A percentile compares a stretch with the other conserved stretches of the same genome.
phyloP scores from a whole-genome alignment of 257 asterid genomes.

The Solanum chilense region DNA sequence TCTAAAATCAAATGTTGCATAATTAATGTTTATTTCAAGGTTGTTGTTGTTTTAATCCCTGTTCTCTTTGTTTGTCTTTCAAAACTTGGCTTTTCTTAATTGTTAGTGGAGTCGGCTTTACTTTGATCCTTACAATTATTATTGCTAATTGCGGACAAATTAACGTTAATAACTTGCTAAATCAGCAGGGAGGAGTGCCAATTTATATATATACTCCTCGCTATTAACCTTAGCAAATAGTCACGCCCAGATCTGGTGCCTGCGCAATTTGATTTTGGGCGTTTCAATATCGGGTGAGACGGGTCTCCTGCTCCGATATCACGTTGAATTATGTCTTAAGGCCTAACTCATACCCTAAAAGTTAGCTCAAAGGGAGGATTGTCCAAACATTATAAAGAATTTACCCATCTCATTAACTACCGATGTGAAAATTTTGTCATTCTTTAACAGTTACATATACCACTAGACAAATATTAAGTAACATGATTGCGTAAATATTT shows the following conservation, averaged over 20 bases:
- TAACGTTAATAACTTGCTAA: neutral
- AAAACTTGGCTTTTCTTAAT: neutral
- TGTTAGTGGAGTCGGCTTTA: neutral
- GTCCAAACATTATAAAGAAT: too few relatives aligned
- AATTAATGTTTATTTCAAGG: neutral
- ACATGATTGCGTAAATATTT: neutral
- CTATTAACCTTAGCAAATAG: neutral
- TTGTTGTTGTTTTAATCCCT: neutral
- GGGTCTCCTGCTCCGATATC: too few relatives aligned
- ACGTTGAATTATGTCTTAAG: too few relatives aligned
- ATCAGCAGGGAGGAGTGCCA: neutral
- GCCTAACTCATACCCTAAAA: too few relatives aligned
- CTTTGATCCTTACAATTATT: neutral
- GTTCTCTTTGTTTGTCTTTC: neutral
- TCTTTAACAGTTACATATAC: neutral
- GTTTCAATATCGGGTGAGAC: too few relatives aligned
- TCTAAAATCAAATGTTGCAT: neutral
- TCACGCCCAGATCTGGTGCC: neutral
- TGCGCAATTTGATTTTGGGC: too few relatives aligned
- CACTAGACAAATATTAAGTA: neutral
- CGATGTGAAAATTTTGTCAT: rapidly evolving
- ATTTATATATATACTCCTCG: neutral
- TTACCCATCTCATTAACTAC: too few relatives aligned
- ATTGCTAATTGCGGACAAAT: neutral
- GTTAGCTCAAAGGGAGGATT: too few relatives aligned